Conservation (phyloP, 345 rosid species). For the Salix purpurea region DNA sequence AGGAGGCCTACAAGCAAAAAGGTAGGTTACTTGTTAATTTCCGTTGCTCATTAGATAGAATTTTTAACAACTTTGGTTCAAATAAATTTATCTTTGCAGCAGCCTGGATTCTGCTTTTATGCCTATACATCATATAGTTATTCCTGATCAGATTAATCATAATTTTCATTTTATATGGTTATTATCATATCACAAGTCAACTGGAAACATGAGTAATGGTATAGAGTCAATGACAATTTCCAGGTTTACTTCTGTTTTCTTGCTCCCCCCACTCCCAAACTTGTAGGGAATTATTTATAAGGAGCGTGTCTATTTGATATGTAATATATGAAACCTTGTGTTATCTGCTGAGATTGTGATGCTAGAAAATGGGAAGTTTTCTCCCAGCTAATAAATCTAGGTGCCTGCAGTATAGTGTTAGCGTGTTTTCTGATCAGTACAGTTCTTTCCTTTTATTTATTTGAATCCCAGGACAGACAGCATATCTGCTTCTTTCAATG, state of each 20-base stretch:
- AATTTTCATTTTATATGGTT: neutral
- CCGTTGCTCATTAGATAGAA: neutral
- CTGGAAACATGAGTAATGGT: neutral
- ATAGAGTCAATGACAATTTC: neutral
- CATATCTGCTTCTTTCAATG: neutral
- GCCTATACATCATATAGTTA: neutral
- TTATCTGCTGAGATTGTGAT: neutral
- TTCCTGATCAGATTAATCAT: neutral
- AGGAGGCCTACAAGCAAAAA: slow-evolving; percentile 73
- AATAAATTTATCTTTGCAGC: neutral
- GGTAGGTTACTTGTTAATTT: slow-evolving; percentile 31
- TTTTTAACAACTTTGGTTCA: neutral
- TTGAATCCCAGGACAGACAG: neutral
- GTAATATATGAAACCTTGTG: neutral
- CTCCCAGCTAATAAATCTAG: neutral
- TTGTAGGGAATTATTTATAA: neutral
- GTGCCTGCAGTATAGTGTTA: neutral
- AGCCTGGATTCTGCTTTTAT: neutral
- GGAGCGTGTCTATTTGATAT: neutral
- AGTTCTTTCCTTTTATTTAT: neutral
- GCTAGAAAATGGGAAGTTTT: neutral
- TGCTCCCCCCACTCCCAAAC: neutral
- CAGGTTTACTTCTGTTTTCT: neutral
- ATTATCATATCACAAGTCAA: neutral
- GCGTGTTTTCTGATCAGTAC: neutral